phyloP scores from a whole-genome alignment of 2,329 filamentous ascomycete genomes.

The Colletotrichum limetticola region DNA sequence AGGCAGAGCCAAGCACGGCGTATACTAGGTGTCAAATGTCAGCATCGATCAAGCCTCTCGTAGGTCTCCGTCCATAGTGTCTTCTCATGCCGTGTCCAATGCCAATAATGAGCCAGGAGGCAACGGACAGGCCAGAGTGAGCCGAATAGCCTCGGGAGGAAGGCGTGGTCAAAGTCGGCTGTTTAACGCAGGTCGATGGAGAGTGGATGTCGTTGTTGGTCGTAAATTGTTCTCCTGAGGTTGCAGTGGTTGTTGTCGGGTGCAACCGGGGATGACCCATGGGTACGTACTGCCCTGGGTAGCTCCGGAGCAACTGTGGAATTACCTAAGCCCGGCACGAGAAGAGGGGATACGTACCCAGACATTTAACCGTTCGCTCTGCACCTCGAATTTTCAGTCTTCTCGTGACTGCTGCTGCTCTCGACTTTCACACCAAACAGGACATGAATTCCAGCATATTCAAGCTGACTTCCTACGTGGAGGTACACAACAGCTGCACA shows the following conservation, averaged over 20 bases:
- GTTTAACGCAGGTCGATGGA: background rate
- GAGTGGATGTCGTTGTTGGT: background rate
- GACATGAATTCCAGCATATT: too few species aligned
- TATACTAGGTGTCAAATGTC: background rate
- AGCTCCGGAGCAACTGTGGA: background rate
- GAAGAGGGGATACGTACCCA: background rate
- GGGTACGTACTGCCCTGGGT: background rate
- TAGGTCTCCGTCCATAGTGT: background rate
- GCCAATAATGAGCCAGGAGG: too few species aligned
- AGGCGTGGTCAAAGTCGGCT: background rate
- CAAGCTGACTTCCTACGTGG: too few species aligned
- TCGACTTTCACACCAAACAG: background rate
- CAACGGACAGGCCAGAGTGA: background rate
- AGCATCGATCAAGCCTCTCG: background rate
- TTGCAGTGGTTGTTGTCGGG: background rate
- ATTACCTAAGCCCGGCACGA: background rate
- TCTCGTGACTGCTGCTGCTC: background rate
- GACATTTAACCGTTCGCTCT: background rate
- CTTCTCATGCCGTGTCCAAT: background rate
- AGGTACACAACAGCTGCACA: background rate
- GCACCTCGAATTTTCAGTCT: background rate
- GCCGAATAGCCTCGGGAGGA: background rate
- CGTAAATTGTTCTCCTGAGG: background rate
- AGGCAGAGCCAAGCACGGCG: background rate
- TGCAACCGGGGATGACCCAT: too few species aligned